phyloP scores from a whole-genome alignment of 306 rosid genomes.

The Dalbergia oliveri region DNA sequence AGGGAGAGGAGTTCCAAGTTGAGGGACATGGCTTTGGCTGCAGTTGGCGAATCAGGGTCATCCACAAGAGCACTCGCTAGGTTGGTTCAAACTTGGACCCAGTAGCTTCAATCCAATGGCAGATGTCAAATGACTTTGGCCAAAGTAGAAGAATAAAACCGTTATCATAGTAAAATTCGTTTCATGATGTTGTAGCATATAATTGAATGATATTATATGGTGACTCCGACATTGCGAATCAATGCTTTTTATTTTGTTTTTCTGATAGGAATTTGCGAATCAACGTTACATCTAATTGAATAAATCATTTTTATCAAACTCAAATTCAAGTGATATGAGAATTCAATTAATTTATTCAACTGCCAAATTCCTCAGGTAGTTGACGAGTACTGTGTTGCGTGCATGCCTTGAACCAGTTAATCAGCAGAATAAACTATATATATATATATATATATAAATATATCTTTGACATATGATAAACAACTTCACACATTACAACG shows the following conservation, averaged over 20 bases:
- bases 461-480: conserved; percentile 44
- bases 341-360: background rate
- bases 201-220: background rate
- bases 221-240: background rate
- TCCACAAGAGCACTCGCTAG: conserved; percentile 40
- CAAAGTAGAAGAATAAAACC: too few species aligned
- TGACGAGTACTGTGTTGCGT: background rate
- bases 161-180: background rate
- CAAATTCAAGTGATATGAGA: background rate
- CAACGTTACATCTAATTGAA: background rate
- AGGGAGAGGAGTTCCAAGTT: conserved; percentile 35
- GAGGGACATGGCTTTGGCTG: conserved; percentile 38
- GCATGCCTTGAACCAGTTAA: conserved; percentile 24
- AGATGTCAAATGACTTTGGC: too few species aligned
- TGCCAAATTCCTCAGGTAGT: conserved; percentile 1
- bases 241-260: too few species aligned
- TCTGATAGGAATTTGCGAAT: background rate
- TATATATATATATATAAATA: too few species aligned
- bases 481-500: conserved; percentile 45
- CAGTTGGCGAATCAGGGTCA: conserved; percentile 42
- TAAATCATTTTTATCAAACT: background rate
- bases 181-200: background rate
- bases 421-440: conserved; percentile 42
- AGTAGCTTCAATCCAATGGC: background rate
- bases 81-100: conserved; percentile 44